phyloP scores from a whole-genome alignment of 2,329 filamentous ascomycete species.

The Chrysosporium keratinophilum region DNA sequence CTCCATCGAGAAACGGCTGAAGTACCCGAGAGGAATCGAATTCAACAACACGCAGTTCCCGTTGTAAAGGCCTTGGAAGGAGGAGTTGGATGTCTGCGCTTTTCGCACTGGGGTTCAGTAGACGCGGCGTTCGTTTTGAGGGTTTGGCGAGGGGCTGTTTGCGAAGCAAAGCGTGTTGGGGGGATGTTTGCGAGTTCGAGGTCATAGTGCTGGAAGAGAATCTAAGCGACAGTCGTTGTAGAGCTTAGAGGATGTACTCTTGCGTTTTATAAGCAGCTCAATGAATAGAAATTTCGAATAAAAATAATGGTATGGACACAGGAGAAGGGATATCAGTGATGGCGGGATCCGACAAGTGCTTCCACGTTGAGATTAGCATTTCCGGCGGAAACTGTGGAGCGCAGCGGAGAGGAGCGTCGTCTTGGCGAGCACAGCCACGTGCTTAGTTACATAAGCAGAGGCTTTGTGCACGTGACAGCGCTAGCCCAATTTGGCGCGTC shows the following conservation, averaged over 20 bases:
- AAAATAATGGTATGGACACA: too few species aligned
- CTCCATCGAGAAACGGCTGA: constrained; percentile 17
- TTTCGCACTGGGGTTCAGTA: constrained; percentile 11
- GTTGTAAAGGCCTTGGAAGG: not conserved
- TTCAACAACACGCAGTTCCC: constrained; percentile 11
- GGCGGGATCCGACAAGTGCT: too few species aligned
- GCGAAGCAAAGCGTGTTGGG: constrained; percentile 2
- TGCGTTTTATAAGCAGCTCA: too few species aligned
- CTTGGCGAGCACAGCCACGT: not conserved
- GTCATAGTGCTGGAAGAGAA: not conserved
- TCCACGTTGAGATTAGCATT: not conserved
- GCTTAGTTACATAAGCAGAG: not conserved
- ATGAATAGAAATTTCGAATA: too few species aligned
- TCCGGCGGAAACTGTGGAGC: not conserved
- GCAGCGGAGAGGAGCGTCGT: not conserved
- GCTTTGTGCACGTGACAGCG: not conserved
- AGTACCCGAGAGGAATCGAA: constrained; percentile 15
- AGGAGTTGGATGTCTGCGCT: constrained; percentile 14
- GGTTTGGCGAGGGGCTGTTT: constrained; percentile 14
- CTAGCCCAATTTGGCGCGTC: not conserved
- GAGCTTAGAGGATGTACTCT: not conserved
- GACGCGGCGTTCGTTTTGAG: not conserved
- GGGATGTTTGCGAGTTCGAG: not conserved
- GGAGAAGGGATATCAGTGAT: too few species aligned
- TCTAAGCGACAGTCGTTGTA: too few species aligned